These are phyloP conservation scores for Rhodotorula sp. DNA, from an alignment of 1,284 basidiomycete genomes.

Conservation along the genomic window DNA sequence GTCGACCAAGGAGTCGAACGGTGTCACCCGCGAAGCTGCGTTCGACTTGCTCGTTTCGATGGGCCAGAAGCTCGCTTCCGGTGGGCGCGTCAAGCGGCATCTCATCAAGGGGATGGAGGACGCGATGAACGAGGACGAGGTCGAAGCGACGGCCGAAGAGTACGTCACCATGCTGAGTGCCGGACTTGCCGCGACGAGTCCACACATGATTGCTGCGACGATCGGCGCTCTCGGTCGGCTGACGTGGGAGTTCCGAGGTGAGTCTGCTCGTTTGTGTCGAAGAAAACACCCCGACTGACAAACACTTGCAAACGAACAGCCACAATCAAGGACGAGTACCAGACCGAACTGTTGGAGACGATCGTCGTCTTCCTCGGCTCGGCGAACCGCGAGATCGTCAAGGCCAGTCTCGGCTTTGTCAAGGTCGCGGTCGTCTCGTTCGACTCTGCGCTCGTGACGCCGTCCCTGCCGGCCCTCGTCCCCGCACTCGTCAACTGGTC, in stretches of 20 bases:
- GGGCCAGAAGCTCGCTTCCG: constrained; percentile 86
- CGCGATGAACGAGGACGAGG: constrained; percentile 52
- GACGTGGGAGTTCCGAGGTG: constrained; percentile 94
- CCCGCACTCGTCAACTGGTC: constrained; percentile 86
- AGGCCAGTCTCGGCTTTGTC: constrained; percentile 89
- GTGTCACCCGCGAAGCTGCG: constrained; percentile 81
- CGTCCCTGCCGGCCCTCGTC: constrained; percentile 73
- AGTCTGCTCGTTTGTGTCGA: constrained; percentile 27
- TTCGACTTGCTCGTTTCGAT: constrained; percentile 89
- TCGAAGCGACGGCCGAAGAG: constrained; percentile 79
- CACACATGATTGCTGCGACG: constrained; percentile 98
- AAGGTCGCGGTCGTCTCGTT: constrained; percentile 90
- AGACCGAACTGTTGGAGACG: constrained; percentile 81
- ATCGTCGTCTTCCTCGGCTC: constrained; percentile 86
- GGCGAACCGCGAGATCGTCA: constrained; percentile 95
- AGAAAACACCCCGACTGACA: too few relatives aligned
- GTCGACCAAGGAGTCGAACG: constrained; percentile 97
- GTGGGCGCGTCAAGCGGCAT: constrained; percentile 75
- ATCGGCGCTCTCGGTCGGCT: constrained; percentile 90
- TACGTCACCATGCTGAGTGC: constrained; percentile 97
- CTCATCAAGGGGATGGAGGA: constrained; percentile 75
- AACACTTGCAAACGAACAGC: constrained; percentile 54
- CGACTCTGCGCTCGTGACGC: constrained; percentile 65
- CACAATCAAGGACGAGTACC: constrained; percentile 69
- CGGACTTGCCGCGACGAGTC: constrained; percentile 85